Evolutionary conservation across 257 asterid genomes (phyloP).

Genomic region (Solanum microdontum): DNA sequence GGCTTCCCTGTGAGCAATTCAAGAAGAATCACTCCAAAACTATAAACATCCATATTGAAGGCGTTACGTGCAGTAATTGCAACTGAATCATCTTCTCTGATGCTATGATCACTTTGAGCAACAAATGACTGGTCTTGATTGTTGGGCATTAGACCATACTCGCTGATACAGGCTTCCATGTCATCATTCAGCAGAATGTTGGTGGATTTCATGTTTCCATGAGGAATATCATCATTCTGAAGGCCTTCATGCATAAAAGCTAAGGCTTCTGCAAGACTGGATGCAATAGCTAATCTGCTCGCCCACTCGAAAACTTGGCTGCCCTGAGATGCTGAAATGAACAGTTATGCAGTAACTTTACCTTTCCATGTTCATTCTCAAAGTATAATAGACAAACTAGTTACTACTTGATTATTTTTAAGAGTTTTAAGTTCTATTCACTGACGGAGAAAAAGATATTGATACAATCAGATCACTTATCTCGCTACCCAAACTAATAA

Average conservation of each 20-base stretch:
- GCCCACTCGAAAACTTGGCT: conserved; percentile 37
- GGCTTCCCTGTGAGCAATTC: conserved; percentile 64
- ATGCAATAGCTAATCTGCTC: conserved; percentile 41
- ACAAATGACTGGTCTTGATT: conserved; percentile 14
- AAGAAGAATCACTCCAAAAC: conserved; percentile 49
- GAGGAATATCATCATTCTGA: conserved; percentile 37
- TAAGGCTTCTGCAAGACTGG: conserved; percentile 35
- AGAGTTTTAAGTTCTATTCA: background rate
- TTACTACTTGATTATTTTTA: background rate
- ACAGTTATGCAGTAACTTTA: background rate
- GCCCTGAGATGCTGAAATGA: conserved; percentile 34
- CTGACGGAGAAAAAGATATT: background rate
- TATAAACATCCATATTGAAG: conserved; percentile 34
- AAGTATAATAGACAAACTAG: background rate
- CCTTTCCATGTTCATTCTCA: background rate
- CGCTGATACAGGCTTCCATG: conserved; percentile 57
- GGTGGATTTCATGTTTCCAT: conserved; percentile 65
- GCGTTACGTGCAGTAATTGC: background rate
- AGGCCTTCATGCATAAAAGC: conserved; percentile 56
- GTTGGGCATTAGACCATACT: conserved; percentile 44
- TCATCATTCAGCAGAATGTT: conserved; percentile 40
- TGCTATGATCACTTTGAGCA: conserved; percentile 5
- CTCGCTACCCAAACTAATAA: background rate
- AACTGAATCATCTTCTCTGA: conserved; percentile 2
- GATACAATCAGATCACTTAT: background rate